Base-by-base conservation (phyloP, 805 yeast genomes). In the Saccharomyces eubayanus region DNA sequence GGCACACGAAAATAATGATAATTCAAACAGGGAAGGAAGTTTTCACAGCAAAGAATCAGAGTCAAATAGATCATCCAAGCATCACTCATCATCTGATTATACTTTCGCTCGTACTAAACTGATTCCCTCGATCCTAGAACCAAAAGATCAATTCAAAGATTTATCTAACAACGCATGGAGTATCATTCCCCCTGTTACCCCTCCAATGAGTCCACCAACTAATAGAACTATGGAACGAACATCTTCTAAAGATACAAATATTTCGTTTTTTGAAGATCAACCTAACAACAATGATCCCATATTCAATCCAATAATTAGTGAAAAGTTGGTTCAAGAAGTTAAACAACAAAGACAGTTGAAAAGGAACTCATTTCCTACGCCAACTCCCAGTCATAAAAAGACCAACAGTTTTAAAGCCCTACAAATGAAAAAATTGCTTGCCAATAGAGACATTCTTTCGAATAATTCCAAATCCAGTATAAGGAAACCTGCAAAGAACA, bases 331-430 rank as follows among this genome's bases (percentile, higher is more conserved):
- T 21, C 66, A 68, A 56, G 53, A 62, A 5, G 67, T 67, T n/a
- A 68, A 63, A 51, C 53, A 53, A 47, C 60, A 58, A 49, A 48
- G 53, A 45, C 30, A 45, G 49, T 28, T 52, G n/a, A 16, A 9
- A 29, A n/a, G n/a, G 28, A 11, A 27, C 5, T 45, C 31, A 48
- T 41, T 31, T 12, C 21, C 31, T 14, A 24, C 20, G 2, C 31
- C 41, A 21, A 30, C 20, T 24, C n/a, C 55, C 14, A 45, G 61
- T 28, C 73, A 70, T 53, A 69, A 64, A 54, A 70, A 70, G 51
- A 67, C 71, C 2, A 68, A 69, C 53, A 67, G 72, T 49, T 70
- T 69, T 51, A 70, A 69, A 56, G 72, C 72, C 2, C 55, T 68
- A 51, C 69, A 69, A 56, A 48, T 69, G 51, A 70, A 68, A 49